A percentile compares a stretch with the other conserved stretches of the same genome.
Conservation (phyloP, 768 basidiomycete species). For the Suillus bovinus region DNA sequence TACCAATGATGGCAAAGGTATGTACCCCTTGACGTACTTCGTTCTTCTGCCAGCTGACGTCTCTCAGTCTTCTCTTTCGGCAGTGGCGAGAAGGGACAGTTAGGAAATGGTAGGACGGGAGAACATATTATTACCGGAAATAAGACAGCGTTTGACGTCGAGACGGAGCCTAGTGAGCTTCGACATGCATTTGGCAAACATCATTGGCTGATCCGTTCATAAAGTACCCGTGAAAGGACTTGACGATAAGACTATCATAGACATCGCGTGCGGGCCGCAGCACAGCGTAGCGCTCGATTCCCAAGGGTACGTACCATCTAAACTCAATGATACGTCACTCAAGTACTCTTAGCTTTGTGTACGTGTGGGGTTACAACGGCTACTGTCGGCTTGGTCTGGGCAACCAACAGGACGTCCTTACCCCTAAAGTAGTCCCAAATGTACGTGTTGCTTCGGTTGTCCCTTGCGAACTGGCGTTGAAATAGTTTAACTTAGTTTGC, state of each 20-base stretch:
- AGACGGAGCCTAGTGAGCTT: constrained; percentile 60
- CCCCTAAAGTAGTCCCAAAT: constrained; percentile 83
- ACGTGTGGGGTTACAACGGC: constrained; percentile 88
- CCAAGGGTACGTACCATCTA: constrained; percentile 52
- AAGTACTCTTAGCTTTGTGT: constrained; percentile 54
- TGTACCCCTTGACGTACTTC: constrained; percentile 14
- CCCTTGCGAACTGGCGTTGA: neutral
- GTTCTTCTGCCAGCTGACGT: constrained; percentile 5
- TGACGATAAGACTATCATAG: constrained; percentile 71
- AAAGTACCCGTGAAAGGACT: constrained; percentile 76
- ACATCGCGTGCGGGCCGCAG: constrained; percentile 86
- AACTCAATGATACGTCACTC: neutral
- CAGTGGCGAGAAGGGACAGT: constrained; percentile 89
- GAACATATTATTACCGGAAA: constrained; percentile 87
- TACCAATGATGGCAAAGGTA: constrained; percentile 80
- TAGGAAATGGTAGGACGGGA: constrained; percentile 93
- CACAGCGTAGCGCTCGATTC: constrained; percentile 82
- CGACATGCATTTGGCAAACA: constrained; percentile 7
- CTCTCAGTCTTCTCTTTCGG: constrained; percentile 81
- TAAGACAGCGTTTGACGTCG: constrained; percentile 80
- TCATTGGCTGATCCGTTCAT: neutral
- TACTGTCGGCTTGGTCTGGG: constrained; percentile 91
- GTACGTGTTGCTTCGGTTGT: constrained; percentile 34
- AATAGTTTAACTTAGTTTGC: constrained; percentile 56
- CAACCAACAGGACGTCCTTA: constrained; percentile 77